Evolutionary conservation across 2,329 filamentous ascomycete species (phyloP).

Genomic region (Aspergillus sergii): DNA sequence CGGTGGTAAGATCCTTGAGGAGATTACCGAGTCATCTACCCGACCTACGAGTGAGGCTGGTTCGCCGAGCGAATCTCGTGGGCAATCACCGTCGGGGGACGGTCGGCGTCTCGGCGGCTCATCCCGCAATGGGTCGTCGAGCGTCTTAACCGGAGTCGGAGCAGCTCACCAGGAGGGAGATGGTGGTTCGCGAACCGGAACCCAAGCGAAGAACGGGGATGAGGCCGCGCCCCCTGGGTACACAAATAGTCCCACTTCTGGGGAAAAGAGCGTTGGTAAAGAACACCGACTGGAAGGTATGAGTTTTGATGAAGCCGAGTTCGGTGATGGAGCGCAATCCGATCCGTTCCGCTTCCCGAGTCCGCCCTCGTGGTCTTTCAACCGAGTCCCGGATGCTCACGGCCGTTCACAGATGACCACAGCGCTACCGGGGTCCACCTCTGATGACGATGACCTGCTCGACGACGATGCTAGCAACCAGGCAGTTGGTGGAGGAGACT

Average conservation of each 20-base stretch:
- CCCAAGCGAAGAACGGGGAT: slow-evolving; percentile 37
- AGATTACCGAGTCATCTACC: slow-evolving; percentile 67
- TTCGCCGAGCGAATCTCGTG: slow-evolving; percentile 44
- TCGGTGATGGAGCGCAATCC: slow-evolving; percentile 24
- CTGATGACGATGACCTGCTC: slow-evolving; percentile 37
- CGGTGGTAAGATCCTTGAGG: slow-evolving; percentile 74
- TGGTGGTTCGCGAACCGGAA: slow-evolving; percentile 58
- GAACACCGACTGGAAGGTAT: slow-evolving; percentile 34
- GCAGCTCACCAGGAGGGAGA: slow-evolving; percentile 68
- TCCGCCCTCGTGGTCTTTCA: slow-evolving; percentile 43
- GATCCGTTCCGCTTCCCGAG: slow-evolving; percentile 27
- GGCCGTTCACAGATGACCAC: slow-evolving; percentile 32
- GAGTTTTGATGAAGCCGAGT: slow-evolving; percentile 35
- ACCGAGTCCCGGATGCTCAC: slow-evolving; percentile 31
- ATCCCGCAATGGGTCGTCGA: slow-evolving; percentile 90
- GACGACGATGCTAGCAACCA: slow-evolving; percentile 44
- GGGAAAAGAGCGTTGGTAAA: slow-evolving; percentile 26
- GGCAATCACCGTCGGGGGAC: slow-evolving; percentile 70
- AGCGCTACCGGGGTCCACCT: slow-evolving; percentile 29
- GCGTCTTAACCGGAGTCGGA: slow-evolving; percentile 77
- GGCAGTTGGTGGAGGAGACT: slow-evolving; percentile 40
- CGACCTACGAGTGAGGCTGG: slow-evolving; percentile 53
- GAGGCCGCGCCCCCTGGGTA: slow-evolving; percentile 36
- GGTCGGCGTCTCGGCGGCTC: slow-evolving; percentile 83
- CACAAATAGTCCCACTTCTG: slow-evolving; percentile 25